phyloP scores from a whole-genome alignment of 768 basidiomycete species.

The Xerocomellus dryophilus region DNA sequence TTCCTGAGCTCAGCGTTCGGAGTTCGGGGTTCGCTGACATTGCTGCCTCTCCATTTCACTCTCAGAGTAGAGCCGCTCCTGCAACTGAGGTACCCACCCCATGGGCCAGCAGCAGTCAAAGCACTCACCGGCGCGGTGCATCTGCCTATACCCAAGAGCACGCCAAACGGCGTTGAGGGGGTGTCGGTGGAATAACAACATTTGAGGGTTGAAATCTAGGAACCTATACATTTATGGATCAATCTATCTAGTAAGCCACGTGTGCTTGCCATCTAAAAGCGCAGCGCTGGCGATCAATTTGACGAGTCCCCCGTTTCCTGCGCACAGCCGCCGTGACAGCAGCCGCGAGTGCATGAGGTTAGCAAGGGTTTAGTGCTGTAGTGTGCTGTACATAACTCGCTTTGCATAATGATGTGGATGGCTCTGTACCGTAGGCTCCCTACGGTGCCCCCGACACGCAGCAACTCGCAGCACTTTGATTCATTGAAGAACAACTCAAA shows the following conservation, averaged over 20 bases:
- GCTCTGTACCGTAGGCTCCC: not conserved
- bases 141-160: conserved; percentile 17
- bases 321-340: not conserved
- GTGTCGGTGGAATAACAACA: too few relatives aligned
- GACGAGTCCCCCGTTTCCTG: not conserved
- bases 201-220: too few relatives aligned
- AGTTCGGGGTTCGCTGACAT: conserved; percentile 6
- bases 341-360: not conserved
- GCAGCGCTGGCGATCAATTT: not conserved
- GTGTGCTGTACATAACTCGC: not conserved
- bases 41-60: not conserved
- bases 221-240: not conserved
- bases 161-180: not conserved
- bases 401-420: not conserved
- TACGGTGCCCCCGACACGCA: too few relatives aligned
- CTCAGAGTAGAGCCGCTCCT: conserved; percentile 24
- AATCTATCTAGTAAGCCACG: not conserved
- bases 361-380: not conserved
- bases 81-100: conserved; percentile 24
- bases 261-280: not conserved
- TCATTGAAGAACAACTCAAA: not conserved
- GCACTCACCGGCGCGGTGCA: conserved; percentile 6
- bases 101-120: conserved; percentile 17
- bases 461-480: too few relatives aligned
- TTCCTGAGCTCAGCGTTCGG: not conserved